A percentile compares a stretch with the other conserved stretches of the same genome.
Evolutionary conservation across 164 flowering plant species (phyloP).

Genomic region (Litsea cubeba): DNA sequence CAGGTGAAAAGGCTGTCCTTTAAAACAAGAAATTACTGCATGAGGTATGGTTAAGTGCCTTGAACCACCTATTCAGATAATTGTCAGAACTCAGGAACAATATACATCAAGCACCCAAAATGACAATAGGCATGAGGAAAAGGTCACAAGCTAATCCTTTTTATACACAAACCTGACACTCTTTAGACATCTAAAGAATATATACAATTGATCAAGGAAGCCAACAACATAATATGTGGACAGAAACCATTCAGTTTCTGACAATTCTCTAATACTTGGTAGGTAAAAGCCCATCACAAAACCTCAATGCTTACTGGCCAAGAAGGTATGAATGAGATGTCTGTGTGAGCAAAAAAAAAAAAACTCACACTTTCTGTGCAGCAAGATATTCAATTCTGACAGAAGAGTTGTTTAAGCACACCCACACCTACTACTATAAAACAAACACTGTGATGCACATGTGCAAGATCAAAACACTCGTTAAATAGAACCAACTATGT

Average conservation of each 20-base stretch:
- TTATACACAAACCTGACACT: neutral
- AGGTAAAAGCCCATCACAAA: neutral
- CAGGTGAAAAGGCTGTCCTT: neutral
- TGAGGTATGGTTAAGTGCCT: neutral
- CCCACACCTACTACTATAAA: no score
- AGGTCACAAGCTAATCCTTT: neutral
- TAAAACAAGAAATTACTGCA: neutral
- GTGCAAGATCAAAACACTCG: neutral
- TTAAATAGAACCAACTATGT: neutral
- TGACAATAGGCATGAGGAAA: neutral
- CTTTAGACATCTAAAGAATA: neutral
- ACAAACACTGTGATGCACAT: neutral
- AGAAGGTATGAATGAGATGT: neutral
- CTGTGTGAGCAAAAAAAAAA: neutral
- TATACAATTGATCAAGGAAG: neutral
- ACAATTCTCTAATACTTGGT: neutral
- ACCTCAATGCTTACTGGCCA: neutral
- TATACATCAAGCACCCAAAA: neutral
- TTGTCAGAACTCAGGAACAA: neutral
- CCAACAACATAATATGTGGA: neutral
- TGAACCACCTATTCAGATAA: neutral
- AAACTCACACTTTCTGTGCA: neutral
- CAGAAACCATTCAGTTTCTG: neutral
- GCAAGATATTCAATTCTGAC: neutral
- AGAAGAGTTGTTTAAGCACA: no score